phyloP scores from a whole-genome alignment of 2,329 filamentous ascomycete genomes.

The Furcasterigmium sp. region DNA sequence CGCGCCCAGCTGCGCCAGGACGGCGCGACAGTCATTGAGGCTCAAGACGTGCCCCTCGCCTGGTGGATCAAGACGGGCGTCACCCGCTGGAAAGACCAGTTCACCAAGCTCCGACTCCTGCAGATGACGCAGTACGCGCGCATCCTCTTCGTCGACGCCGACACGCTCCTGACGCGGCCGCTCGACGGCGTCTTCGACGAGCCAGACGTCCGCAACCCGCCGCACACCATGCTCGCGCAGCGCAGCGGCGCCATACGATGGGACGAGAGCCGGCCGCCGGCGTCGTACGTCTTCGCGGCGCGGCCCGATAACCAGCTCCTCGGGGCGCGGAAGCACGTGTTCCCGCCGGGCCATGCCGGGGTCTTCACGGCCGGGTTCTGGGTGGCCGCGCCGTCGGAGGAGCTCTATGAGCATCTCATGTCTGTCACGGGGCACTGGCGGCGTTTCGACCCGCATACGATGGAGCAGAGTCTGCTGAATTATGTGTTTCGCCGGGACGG shows the following conservation, averaged over 20 bases:
- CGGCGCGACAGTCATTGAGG: conserved; percentile 30
- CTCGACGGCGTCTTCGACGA: conserved; percentile 33
- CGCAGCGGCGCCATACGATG: conserved; percentile 8
- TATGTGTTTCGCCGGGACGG: conserved; percentile 34
- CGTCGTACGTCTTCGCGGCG: conserved; percentile 25
- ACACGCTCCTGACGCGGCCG: conserved; percentile 27
- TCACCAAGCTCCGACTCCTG: conserved; percentile 36
- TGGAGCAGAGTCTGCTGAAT: conserved; percentile 37
- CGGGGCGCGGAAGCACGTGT: conserved; percentile 23
- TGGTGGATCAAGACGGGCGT: conserved; percentile 29
- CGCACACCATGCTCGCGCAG: conserved; percentile 8
- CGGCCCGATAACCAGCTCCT: conserved; percentile 25
- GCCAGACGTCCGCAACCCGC: conserved; percentile 14
- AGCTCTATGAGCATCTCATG: conserved; percentile 31
- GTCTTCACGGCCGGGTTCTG: conserved; percentile 35
- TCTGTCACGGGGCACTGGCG: conserved; percentile 25
- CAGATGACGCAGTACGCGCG: conserved; percentile 32
- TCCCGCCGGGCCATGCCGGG: conserved; percentile 24
- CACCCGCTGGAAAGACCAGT: conserved; percentile 33
- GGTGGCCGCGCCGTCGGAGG: conserved; percentile 27
- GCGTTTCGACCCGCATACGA: conserved; percentile 29
- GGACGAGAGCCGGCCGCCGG: conserved; percentile 24
- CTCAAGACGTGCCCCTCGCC: conserved; percentile 17
- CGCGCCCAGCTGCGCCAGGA: conserved; percentile 25
- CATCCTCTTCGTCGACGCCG: conserved; percentile 37